phyloP scores from a whole-genome alignment of 768 basidiomycete genomes.

The Panaeolus cyanescens region DNA sequence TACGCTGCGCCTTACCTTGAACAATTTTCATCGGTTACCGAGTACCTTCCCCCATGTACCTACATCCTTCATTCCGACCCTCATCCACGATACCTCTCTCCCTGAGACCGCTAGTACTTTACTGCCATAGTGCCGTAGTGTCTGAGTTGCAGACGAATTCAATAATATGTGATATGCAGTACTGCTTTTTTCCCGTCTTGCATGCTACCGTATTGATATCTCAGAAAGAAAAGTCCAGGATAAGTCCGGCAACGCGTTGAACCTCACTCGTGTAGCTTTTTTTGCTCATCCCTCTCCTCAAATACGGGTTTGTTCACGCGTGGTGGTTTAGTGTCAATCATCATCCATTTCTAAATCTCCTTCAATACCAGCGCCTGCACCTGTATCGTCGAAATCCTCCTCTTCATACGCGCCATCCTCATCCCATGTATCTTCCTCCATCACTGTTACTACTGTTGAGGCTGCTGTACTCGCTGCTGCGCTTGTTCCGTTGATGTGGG shows the following conservation, averaged over 20 bases:
- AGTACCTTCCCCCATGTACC: too few species aligned
- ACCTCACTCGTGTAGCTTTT: too few species aligned
- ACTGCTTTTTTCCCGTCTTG: not conserved
- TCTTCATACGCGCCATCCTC: constrained; percentile 49
- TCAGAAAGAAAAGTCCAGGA: too few species aligned
- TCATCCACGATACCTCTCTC: not conserved
- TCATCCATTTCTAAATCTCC: constrained; percentile 74
- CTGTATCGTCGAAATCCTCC: constrained; percentile 63
- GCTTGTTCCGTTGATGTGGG: constrained; percentile 8
- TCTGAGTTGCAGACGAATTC: not conserved
- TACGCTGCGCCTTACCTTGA: not conserved
- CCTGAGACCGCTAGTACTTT: not conserved
- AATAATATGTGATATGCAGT: not conserved
- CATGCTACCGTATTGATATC: too few species aligned
- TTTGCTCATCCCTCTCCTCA: not conserved
- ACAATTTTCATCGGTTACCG: not conserved
- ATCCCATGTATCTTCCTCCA: constrained; percentile 34
- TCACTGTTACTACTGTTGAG: constrained; percentile 12
- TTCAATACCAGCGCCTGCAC: constrained; percentile 66
- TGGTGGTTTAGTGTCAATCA: constrained; percentile 30
- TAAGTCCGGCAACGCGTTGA: too few species aligned
- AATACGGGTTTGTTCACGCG: not conserved
- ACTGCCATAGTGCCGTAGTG: not conserved
- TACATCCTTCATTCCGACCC: not conserved
- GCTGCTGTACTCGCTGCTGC: not conserved